phyloP scores from a whole-genome alignment of 225 moss, liverwort and hornwort genomes.

The Sphagnum contortum region DNA sequence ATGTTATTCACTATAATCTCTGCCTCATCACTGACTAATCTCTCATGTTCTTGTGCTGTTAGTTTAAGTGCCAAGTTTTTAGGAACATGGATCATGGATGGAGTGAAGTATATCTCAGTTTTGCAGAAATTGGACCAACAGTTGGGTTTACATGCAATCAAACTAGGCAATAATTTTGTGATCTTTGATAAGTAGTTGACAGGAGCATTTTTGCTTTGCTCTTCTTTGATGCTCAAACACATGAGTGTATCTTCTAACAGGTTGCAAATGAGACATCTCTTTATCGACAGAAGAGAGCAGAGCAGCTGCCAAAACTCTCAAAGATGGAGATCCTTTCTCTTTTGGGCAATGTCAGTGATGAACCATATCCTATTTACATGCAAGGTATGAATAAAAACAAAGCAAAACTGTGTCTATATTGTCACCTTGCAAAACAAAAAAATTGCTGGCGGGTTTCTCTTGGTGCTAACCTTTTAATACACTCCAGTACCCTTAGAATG shows the following conservation, averaged over 20 bases:
- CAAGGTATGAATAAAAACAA: constrained; percentile 28
- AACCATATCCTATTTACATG: constrained; percentile 67
- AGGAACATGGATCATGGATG: too few species aligned
- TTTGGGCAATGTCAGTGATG: constrained; percentile 48
- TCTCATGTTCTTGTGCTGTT: too few species aligned
- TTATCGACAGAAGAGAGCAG: constrained; percentile 51
- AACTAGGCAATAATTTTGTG: background rate
- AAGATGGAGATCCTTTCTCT: constrained; percentile 36
- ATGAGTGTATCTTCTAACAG: constrained; percentile 12
- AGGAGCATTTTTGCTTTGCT: background rate
- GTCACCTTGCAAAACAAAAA: background rate
- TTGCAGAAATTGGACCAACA: too few species aligned
- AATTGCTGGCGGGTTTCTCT: background rate
- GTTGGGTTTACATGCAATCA: too few species aligned
- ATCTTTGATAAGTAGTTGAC: background rate
- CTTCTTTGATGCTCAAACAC: too few species aligned
- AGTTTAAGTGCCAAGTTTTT: too few species aligned
- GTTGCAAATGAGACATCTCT: constrained; percentile 56
- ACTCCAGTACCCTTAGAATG: background rate
- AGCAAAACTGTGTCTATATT: background rate
- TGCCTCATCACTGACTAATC: too few species aligned
- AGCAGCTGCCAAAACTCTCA: constrained; percentile 31
- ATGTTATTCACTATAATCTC: background rate
- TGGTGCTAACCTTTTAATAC: too few species aligned
- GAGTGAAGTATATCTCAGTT: too few species aligned